phyloP scores from a whole-genome alignment of 2,329 filamentous ascomycete genomes.

The Dactylella cylindrospora region DNA sequence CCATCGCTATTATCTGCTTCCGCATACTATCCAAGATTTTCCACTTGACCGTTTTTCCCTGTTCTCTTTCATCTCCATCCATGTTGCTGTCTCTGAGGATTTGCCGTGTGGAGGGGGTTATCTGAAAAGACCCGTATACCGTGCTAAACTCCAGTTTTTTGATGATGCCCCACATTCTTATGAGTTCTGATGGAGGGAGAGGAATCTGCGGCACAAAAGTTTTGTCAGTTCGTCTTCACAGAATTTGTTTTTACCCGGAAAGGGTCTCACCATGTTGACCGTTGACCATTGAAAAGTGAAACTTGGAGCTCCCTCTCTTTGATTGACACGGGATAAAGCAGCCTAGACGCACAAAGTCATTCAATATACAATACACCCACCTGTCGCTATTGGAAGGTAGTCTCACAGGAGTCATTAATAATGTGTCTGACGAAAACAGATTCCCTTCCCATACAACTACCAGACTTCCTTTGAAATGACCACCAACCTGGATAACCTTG shows the following conservation, averaged over 20 bases:
- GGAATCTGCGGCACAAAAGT: too few relatives aligned
- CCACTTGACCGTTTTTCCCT: conserved; percentile 59
- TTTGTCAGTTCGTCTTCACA: too few relatives aligned
- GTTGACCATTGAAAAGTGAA: conserved; percentile 77
- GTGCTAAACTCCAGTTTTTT: conserved; percentile 64
- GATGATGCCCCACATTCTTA: conserved; percentile 69
- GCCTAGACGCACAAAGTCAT: conserved; percentile 23
- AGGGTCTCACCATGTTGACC: conserved; percentile 58
- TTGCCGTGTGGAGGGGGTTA: neutral
- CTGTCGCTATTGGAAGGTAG: neutral
- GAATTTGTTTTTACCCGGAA: too few relatives aligned
- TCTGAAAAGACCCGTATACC: conserved; percentile 66
- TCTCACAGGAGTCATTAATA: conserved; percentile 66
- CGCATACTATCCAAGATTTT: conserved; percentile 75
- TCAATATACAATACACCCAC: neutral
- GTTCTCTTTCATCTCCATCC: conserved; percentile 62
- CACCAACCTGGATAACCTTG: conserved; percentile 69
- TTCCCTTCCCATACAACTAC: conserved; percentile 64
- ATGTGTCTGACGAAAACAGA: conserved; percentile 75
- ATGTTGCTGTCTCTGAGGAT: conserved; percentile 6
- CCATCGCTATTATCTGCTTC: conserved; percentile 64
- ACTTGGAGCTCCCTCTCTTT: conserved; percentile 55
- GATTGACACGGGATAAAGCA: conserved; percentile 50
- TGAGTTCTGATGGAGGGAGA: conserved; percentile 64
- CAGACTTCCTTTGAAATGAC: conserved; percentile 76